Evolutionary conservation across 2,329 filamentous ascomycete species (phyloP).

Genomic region (Scedosporium aurantiacum): DNA sequence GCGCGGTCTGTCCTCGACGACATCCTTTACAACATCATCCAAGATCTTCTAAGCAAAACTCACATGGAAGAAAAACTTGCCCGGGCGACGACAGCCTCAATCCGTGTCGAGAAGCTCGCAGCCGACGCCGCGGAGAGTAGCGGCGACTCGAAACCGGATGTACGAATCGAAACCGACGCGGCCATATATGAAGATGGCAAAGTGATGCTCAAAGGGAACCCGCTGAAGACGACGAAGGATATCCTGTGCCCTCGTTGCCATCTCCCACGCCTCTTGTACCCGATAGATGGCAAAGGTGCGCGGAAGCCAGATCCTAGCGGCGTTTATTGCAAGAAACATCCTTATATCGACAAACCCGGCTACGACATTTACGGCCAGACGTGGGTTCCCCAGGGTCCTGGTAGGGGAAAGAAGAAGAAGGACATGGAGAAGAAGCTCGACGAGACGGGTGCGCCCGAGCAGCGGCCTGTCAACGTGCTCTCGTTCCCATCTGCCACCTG

Average conservation of each 20-base stretch:
- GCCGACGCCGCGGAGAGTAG: slow-evolving; percentile 43
- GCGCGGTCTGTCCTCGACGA: slow-evolving; percentile 61
- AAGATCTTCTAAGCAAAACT: slow-evolving; percentile 61
- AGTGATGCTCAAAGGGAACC: slow-evolving; percentile 60
- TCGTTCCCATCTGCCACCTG: slow-evolving; percentile 56
- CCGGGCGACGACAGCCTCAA: slow-evolving; percentile 53
- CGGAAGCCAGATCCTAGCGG: slow-evolving; percentile 52
- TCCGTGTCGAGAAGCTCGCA: slow-evolving; percentile 52
- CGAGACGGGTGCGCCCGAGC: slow-evolving; percentile 34
- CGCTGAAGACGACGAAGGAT: slow-evolving; percentile 58
- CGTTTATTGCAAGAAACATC: slow-evolving; percentile 69
- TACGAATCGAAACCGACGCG: slow-evolving; percentile 54
- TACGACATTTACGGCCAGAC: slow-evolving; percentile 77
- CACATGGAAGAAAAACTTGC: slow-evolving; percentile 72
- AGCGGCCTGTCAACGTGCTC: slow-evolving; percentile 48
- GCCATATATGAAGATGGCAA: slow-evolving; percentile 60
- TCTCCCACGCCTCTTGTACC: slow-evolving; percentile 61
- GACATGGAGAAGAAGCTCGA: slow-evolving; percentile 54
- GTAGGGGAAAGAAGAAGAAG: slow-evolving; percentile 70
- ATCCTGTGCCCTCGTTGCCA: slow-evolving; percentile 66
- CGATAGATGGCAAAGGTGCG: slow-evolving; percentile 58
- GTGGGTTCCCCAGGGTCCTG: slow-evolving; percentile 60
- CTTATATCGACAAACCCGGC: slow-evolving; percentile 64
- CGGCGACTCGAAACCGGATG: slow-evolving; percentile 41
- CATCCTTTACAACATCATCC: slow-evolving; percentile 63